phyloP scores from a whole-genome alignment of 1,284 basidiomycete genomes.

The Flammula alnicola region DNA sequence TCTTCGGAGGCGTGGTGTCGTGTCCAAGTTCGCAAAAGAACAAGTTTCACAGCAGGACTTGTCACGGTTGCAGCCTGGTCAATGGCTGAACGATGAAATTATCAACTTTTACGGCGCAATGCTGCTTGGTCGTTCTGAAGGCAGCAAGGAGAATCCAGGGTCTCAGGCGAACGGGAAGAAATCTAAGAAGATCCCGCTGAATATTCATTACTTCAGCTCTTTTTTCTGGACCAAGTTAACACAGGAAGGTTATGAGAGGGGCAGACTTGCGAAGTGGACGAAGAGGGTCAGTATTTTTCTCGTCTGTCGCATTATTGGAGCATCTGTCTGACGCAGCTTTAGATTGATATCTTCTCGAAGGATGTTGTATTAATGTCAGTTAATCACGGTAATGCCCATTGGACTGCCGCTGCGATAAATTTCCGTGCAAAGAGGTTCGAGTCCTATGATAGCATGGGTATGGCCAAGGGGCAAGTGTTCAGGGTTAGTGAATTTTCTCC shows the following conservation, averaged over 20 bases:
- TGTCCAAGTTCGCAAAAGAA: conserved; percentile 67
- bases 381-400: conserved; percentile 92
- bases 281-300: conserved; percentile 76
- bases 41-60: conserved; percentile 78
- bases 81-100: conserved; percentile 97
- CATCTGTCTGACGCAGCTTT: conserved; percentile 4
- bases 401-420: conserved; percentile 94
- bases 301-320: no score
- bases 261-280: conserved; percentile 89
- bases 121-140: conserved; percentile 74
- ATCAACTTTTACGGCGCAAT: conserved; percentile 96
- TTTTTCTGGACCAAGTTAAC: conserved; percentile 91
- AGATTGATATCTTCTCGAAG: conserved; percentile 93
- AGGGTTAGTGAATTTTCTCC: conserved; percentile 48
- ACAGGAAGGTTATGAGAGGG: conserved; percentile 79
- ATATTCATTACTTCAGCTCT: conserved; percentile 87
- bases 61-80: conserved; percentile 63
- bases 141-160: conserved; percentile 49
- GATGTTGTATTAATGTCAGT: conserved; percentile 90
- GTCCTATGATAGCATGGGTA: conserved; percentile 93
- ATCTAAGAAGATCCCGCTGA: conserved; percentile 45
- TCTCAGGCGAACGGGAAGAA: conserved; percentile 27
- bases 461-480: conserved; percentile 63
- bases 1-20: conserved; percentile 59
- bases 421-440: conserved; percentile 89